Conservation (phyloP, 1,284 basidiomycete genomes). For the Ganoderma leucocontextum region DNA sequence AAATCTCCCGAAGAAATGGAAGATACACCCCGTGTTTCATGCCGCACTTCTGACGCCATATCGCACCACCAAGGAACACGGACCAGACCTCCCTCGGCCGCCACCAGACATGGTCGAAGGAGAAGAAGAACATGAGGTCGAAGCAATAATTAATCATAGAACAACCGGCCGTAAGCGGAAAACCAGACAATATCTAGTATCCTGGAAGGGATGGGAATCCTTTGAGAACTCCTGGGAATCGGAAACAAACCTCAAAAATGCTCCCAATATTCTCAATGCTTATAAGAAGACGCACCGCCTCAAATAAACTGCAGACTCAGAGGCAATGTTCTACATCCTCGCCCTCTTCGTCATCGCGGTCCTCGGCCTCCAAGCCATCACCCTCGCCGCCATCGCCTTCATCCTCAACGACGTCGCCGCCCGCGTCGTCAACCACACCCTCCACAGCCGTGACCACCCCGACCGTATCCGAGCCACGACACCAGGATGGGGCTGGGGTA, state of each 20-base stretch:
- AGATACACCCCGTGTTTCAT: constrained; percentile 24
- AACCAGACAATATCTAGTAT: not conserved
- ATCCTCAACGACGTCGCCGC: too few species aligned
- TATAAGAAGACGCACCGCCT: not conserved
- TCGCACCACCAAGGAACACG: constrained; percentile 11
- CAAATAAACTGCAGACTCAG: too few species aligned
- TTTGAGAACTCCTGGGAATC: not conserved
- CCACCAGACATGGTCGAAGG: constrained; percentile 2
- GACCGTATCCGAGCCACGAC: too few species aligned
- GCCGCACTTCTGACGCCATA: constrained; percentile 3
- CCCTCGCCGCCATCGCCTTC: too few species aligned
- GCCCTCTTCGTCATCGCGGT: too few species aligned
- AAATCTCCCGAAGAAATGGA: constrained; percentile 17
- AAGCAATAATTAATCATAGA: constrained; percentile 23
- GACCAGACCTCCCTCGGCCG: constrained; percentile 1
- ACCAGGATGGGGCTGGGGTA: too few species aligned
- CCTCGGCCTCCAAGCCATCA: too few species aligned
- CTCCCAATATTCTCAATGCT: not conserved
- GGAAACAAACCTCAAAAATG: constrained; percentile 3
- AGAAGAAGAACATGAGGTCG: constrained; percentile 4
- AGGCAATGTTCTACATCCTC: too few species aligned
- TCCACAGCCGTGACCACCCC: too few species aligned
- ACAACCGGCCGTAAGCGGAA: not conserved
- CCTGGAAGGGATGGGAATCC: not conserved
- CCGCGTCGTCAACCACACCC: too few species aligned